Conservation (phyloP, 495 filamentous ascomycete species). For the Talaromyces liani region DNA sequence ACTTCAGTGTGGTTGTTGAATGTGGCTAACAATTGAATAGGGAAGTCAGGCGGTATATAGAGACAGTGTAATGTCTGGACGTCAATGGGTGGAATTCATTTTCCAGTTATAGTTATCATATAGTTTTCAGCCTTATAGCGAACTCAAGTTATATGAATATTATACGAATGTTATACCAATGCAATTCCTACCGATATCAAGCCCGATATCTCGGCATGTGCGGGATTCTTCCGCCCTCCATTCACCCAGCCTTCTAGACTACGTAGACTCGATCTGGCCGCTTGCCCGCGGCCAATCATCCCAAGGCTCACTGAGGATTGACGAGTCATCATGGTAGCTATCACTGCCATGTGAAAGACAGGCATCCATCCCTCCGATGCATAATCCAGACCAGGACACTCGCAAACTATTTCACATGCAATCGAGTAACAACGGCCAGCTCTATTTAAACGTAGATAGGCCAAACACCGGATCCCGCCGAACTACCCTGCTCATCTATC, state of each 20-base stretch:
- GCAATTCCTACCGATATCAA: no score
- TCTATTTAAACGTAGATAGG: background rate
- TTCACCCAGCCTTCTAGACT: background rate
- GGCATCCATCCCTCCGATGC: background rate
- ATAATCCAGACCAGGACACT: no score
- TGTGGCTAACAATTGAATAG: slow-evolving; percentile 21
- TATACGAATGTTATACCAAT: no score
- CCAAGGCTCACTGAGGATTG: background rate
- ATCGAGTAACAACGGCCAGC: background rate
- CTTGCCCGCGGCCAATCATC: background rate
- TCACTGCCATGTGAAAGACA: background rate
- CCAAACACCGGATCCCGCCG: background rate
- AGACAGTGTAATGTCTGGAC: slow-evolving; percentile 28
- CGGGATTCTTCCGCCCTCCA: background rate
- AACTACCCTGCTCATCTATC: background rate
- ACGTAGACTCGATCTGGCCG: background rate
- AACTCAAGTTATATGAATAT: background rate
- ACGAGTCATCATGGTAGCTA: no score
- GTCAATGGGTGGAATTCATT: background rate
- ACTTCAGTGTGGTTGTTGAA: background rate
- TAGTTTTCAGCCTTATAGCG: background rate
- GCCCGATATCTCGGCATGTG: background rate
- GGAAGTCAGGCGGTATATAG: slow-evolving; percentile 46
- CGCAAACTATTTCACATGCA: slow-evolving; percentile 4
- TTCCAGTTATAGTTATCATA: background rate